These are phyloP conservation scores for Sapria himalayana DNA, from an alignment of 345 rosid genomes.

Conservation along the genomic window DNA sequence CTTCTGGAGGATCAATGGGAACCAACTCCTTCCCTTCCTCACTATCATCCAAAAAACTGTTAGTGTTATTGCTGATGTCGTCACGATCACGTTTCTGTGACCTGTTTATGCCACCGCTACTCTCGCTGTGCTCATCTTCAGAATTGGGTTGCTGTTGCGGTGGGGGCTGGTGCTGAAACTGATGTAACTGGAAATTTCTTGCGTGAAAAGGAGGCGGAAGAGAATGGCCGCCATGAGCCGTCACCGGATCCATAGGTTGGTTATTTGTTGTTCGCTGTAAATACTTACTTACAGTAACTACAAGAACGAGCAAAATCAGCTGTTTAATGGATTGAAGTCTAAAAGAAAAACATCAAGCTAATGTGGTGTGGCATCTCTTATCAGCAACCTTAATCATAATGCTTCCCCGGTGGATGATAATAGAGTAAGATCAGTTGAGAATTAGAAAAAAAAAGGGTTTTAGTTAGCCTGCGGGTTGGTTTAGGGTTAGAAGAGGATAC, in stretches of 20 bases:
- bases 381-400: too few species aligned
- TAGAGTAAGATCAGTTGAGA: too few species aligned
- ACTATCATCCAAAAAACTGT: constrained; percentile 10
- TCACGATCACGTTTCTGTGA: constrained; percentile 59
- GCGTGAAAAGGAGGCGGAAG: constrained; percentile 76
- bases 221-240: constrained; percentile 46
- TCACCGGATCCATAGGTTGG: constrained; percentile 74
- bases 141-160: constrained; percentile 26
- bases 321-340: too few species aligned
- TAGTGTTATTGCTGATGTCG: constrained; percentile 10
- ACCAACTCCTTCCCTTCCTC: constrained; percentile 24
- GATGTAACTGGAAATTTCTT: constrained; percentile 69
- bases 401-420: too few species aligned
- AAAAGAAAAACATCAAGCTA: too few species aligned
- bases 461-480: too few species aligned
- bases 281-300: too few species aligned
- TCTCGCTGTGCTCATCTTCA: constrained; percentile 23
- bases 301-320: too few species aligned
- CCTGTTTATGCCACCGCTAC: constrained; percentile 15
- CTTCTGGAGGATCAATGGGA: constrained; percentile 14
- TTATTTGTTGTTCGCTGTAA: neutral
- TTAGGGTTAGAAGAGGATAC: too few species aligned
- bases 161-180: constrained; percentile 32
- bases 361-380: too few species aligned
- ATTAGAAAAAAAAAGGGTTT: too few species aligned